Conservation (phyloP, 2,329 filamentous ascomycete genomes). For the Colletotrichum sp. region DNA sequence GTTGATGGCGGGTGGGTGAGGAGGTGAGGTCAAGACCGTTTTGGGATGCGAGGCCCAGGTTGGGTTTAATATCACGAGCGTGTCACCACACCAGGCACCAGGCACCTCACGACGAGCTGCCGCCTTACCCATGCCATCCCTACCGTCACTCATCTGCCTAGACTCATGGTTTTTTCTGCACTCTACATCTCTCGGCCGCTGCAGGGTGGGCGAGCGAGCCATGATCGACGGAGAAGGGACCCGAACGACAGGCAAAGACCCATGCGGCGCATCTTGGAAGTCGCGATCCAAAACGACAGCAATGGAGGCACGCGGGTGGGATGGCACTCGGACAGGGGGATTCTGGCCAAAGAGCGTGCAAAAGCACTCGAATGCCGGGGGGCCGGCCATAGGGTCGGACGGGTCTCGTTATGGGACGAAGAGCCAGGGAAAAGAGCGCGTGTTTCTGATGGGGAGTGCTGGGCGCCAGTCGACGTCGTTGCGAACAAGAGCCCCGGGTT, state of each 20-base stretch:
- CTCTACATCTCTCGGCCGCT: not conserved
- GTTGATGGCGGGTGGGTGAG: slow-evolving; percentile 1
- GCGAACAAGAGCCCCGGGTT: not conserved
- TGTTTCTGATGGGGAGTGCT: slow-evolving; percentile 10
- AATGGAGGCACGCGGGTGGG: slow-evolving; percentile 5
- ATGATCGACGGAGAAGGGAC: slow-evolving; percentile 14
- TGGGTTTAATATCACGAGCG: slow-evolving; percentile 17
- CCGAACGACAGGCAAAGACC: slow-evolving; percentile 16
- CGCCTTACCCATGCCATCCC: slow-evolving; percentile 9
- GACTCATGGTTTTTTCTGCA: not conserved
- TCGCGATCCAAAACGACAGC: slow-evolving; percentile 17
- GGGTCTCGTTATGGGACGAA: slow-evolving; percentile 16
- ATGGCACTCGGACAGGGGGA: slow-evolving; percentile 20
- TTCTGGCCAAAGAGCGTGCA: slow-evolving; percentile 11
- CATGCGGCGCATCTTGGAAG: slow-evolving; percentile 16
- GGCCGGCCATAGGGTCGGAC: slow-evolving; percentile 12
- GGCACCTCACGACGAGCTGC: not conserved
- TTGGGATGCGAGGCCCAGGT: slow-evolving; percentile 5
- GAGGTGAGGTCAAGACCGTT: not conserved
- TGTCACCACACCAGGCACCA: not conserved
- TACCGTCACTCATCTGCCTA: not conserved
- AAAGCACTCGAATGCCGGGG: slow-evolving; percentile 6
- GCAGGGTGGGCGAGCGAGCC: not conserved
- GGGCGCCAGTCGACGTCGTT: slow-evolving; percentile 17
- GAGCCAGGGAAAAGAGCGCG: not conserved